Percentiles rank a stretch among this genome's conserved stretches.
Conservation (phyloP, 345 rosid species). For the Jatropha curcas region DNA sequence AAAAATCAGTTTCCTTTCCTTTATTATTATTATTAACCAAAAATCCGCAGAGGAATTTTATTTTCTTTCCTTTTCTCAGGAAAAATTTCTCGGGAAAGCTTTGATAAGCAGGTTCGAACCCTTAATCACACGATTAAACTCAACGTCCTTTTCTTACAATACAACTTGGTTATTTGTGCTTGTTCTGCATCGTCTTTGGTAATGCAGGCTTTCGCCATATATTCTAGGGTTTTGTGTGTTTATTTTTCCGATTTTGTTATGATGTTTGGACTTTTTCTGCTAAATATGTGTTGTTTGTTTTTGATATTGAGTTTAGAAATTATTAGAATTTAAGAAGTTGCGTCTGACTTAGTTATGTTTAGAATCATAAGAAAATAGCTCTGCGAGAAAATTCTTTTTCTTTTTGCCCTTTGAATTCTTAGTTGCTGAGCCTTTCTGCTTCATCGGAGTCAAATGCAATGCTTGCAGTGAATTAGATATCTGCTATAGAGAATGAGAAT, state of each 20-base stretch:
- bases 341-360: background rate
- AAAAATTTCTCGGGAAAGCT: constrained; percentile 16
- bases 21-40: background rate
- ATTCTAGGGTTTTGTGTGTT: constrained; percentile 1
- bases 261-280: background rate
- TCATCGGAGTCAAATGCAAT: background rate
- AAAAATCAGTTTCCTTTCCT: constrained; percentile 7
- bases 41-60: background rate
- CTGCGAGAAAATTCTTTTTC: background rate
- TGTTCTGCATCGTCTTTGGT: background rate
- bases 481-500: background rate
- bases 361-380: background rate
- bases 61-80: background rate
- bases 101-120: background rate
- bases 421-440: background rate
- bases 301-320: background rate
- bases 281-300: background rate
- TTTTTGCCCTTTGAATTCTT: background rate
- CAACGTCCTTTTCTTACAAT: background rate
- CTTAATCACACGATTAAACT: background rate
- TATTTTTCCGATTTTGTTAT: background rate
- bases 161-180: background rate
- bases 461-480: background rate
- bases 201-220: background rate
- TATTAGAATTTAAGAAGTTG: background rate